These are phyloP conservation scores for Blastomyces percursus DNA, from an alignment of 2,329 filamentous ascomycete genomes.

Conservation along the genomic window DNA sequence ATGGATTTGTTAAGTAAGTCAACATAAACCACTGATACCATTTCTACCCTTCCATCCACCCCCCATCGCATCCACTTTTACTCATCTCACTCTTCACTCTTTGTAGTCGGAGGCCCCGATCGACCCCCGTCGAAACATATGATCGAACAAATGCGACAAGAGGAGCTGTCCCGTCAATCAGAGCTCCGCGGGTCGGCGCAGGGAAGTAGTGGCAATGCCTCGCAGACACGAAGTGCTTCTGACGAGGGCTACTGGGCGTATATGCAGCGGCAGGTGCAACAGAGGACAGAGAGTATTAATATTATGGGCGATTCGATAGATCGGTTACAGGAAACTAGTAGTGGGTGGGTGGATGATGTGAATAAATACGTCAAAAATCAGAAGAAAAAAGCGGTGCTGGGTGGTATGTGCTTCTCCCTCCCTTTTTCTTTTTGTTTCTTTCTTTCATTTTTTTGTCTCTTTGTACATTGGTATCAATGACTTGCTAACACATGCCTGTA, in stretches of 20 bases:
- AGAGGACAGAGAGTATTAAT: constrained; percentile 77
- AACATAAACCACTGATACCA: background rate
- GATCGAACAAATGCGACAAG: constrained; percentile 65
- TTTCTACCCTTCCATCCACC: background rate
- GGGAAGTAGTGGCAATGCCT: too few species aligned
- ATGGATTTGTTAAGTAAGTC: constrained; percentile 65
- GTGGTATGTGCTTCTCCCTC: constrained; percentile 34
- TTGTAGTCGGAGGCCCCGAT: constrained; percentile 64
- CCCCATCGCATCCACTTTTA: background rate
- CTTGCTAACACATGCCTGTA: constrained; percentile 11
- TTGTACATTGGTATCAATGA: background rate
- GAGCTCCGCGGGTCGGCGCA: constrained; percentile 18
- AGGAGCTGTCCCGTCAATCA: constrained; percentile 46
- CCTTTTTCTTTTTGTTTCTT: background rate
- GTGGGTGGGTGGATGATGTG: constrained; percentile 77
- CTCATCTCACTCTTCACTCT: background rate
- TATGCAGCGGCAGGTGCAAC: constrained; percentile 74
- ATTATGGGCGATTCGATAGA: constrained; percentile 79
- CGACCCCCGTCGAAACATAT: constrained; percentile 81
- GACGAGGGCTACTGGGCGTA: constrained; percentile 66
- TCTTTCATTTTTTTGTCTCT: background rate
- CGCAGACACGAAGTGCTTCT: constrained; percentile 23
- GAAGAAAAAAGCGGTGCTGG: constrained; percentile 73
- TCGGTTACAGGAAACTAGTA: constrained; percentile 65
- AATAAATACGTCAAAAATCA: constrained; percentile 77